These are phyloP conservation scores for Kalanchoe fedtschenkoi DNA, from an alignment of 164 flowering plant genomes.

Conservation along the genomic window DNA sequence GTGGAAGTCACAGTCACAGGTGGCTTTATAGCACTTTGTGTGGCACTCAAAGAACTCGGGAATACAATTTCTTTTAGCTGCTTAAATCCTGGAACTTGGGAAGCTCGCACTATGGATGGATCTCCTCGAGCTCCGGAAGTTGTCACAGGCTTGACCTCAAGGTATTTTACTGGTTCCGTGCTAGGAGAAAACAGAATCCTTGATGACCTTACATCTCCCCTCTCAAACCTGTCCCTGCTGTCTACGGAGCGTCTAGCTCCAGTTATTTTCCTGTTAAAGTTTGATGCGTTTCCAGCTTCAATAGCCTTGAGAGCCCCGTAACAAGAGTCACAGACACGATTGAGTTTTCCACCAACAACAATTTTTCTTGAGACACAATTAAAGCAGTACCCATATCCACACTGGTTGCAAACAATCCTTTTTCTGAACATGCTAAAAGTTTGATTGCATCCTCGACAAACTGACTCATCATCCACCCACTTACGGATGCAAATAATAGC, in stretches of 20 bases:
- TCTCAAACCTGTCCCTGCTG: slow-evolving; percentile 6
- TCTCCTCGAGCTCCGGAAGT: slow-evolving; percentile 2
- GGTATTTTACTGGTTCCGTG: slow-evolving; percentile 9
- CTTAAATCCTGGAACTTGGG: slow-evolving; percentile 7
- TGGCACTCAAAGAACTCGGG: slow-evolving; percentile 1
- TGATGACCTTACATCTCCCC: slow-evolving; percentile 9
- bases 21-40: slow-evolving; percentile 1
- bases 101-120: slow-evolving; percentile 6
- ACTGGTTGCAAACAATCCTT: slow-evolving; percentile 48
- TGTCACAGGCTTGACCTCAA: slow-evolving; percentile 9
- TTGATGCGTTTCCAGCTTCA: slow-evolving; percentile 8
- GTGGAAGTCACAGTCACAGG: background rate
- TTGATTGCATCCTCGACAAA: slow-evolving; percentile 45
- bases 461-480: slow-evolving; percentile 50
- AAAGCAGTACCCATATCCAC: slow-evolving; percentile 44
- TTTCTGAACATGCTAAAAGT: slow-evolving; percentile 48
- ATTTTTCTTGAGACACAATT: slow-evolving; percentile 48
- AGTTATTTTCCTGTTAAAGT: slow-evolving; percentile 7
- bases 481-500: slow-evolving; percentile 47
- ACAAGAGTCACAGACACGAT: slow-evolving; percentile 59
- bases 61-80: slow-evolving; percentile 7
- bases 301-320: slow-evolving; percentile 35
- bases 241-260: slow-evolving; percentile 11
- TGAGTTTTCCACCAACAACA: slow-evolving; percentile 43
- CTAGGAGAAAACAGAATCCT: slow-evolving; percentile 8